Evolutionary conservation across 169 alveolate species (phyloP).

Genomic region (Pseudocohnilembus persalinus): DNA sequence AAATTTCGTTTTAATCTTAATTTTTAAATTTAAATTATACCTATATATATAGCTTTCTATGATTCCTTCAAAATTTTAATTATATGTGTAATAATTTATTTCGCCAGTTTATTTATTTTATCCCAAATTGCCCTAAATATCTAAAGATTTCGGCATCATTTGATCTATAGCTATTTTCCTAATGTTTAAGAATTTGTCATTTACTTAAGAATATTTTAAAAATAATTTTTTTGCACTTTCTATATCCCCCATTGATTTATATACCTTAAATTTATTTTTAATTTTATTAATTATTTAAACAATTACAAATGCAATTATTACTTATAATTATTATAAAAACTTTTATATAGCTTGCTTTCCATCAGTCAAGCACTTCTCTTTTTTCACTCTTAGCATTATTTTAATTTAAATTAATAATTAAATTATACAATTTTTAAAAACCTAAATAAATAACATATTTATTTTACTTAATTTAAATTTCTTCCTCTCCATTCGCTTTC

Average conservation of each 20-base stretch:
- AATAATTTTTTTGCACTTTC: constrained; percentile 54
- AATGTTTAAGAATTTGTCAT: constrained; percentile 51
- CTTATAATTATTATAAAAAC: constrained; percentile 17
- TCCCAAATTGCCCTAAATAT: constrained; percentile 51
- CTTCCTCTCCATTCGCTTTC: constrained; percentile 2
- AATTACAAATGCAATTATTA: constrained; percentile 37
- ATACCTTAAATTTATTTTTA: constrained; percentile 35
- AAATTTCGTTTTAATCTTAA: no score
- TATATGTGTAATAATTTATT: constrained; percentile 37
- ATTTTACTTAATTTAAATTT: constrained; percentile 1
- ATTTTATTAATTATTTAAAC: constrained; percentile 29
- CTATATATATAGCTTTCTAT: constrained; percentile 44
- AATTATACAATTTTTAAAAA: not conserved
- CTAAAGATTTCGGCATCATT: constrained; percentile 63
- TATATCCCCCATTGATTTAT: constrained; percentile 64
- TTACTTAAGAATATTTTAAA: constrained; percentile 56
- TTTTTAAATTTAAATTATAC: no score
- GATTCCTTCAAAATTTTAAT: constrained; percentile 66
- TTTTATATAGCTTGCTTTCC: constrained; percentile 26
- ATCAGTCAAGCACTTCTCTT: not conserved
- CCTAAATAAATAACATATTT: not conserved
- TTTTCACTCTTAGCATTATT: no score
- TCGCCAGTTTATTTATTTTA: constrained; percentile 27
- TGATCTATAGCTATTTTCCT: constrained; percentile 58
- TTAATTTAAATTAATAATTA: no score